A percentile compares a stretch with the other conserved stretches of the same genome.
phyloP scores from a whole-genome alignment of 2,329 filamentous ascomycete genomes.

The Fusarium irregulare region DNA sequence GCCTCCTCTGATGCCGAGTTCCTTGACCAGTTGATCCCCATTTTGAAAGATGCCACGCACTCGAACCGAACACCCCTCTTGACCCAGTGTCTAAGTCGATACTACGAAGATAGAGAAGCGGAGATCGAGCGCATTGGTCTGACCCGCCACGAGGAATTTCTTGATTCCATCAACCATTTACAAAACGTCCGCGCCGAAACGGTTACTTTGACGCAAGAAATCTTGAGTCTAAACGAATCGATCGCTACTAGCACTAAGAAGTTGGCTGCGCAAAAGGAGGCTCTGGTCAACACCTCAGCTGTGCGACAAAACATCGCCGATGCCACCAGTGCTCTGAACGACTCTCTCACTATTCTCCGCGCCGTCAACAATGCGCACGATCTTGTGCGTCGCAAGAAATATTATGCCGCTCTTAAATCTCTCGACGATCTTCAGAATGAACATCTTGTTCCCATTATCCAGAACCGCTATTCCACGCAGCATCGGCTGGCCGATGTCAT shows the following conservation, averaged over 20 bases:
- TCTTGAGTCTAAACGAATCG: conserved; percentile 90
- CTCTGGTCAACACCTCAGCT: conserved; percentile 88
- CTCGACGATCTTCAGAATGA: conserved; percentile 97
- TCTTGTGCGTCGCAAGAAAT: conserved; percentile 89
- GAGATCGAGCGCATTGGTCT: conserved; percentile 96
- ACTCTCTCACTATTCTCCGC: conserved; percentile 90
- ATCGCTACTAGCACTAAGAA: conserved; percentile 96
- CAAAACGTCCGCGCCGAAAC: conserved; percentile 92
- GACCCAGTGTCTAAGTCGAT: conserved; percentile 75
- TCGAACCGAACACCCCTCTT: conserved; percentile 79
- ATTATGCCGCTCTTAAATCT: conserved; percentile 93
- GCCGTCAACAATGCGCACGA: conserved; percentile 96
- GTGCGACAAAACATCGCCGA: conserved; percentile 97
- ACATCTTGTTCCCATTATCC: conserved; percentile 78
- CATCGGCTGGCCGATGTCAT: conserved; percentile 97
- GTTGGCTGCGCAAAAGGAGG: conserved; percentile 92
- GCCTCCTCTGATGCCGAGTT: conserved; percentile 93
- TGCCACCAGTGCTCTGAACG: conserved; percentile 85
- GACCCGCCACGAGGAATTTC: conserved; percentile 96
- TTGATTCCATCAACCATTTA: conserved; percentile 93
- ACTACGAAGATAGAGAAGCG: conserved; percentile 85
- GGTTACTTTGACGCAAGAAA: conserved; percentile 87
- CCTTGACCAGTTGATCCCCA: conserved; percentile 93
- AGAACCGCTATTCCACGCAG: conserved; percentile 89
- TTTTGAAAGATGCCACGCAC: conserved; percentile 88